Evolutionary conservation across 1,284 basidiomycete genomes (phyloP).

Genomic region (Microbotryum violaceum): DNA sequence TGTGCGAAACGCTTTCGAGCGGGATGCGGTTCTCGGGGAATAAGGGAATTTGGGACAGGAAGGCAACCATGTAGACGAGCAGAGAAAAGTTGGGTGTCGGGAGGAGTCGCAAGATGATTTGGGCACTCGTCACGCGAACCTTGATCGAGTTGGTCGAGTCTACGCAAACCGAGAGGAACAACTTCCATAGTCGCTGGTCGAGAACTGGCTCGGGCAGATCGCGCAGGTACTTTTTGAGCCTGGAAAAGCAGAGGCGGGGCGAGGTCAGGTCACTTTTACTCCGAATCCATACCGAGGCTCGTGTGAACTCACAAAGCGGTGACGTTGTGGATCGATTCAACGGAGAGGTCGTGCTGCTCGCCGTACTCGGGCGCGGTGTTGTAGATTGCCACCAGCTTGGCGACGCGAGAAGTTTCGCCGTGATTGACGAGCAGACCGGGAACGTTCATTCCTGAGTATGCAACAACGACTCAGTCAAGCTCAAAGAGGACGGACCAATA

Average conservation of each 20-base stretch:
- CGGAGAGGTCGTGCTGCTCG: conserved; percentile 44
- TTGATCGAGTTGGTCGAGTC: conserved; percentile 29
- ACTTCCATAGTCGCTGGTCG: conserved; percentile 38
- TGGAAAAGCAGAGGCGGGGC: background rate
- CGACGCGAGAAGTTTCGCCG: conserved; percentile 37
- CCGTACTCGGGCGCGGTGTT: conserved; percentile 41
- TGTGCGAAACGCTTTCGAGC: conserved; percentile 38
- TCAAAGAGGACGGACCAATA: too few species aligned
- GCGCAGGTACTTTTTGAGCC: conserved; percentile 51
- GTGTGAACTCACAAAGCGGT: conserved; percentile 47
- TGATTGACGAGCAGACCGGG: conserved; percentile 39
- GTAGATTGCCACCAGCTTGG: conserved; percentile 38
- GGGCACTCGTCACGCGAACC: conserved; percentile 43
- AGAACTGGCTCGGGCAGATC: conserved; percentile 47
- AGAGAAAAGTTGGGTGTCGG: conserved; percentile 53
- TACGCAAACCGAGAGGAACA: conserved; percentile 39
- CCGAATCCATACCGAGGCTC: too few species aligned
- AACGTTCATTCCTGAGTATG: conserved; percentile 36
- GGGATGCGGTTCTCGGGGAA: conserved; percentile 40
- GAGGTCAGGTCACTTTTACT: background rate
- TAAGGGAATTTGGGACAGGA: conserved; percentile 48
- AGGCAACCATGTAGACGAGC: conserved; percentile 56
- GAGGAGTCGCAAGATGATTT: conserved; percentile 54
- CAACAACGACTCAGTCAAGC: background rate
- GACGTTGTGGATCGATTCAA: conserved; percentile 53